Conservation (phyloP, 176 grass and related monocot genomes). For the Triticum dicoccoides region DNA sequence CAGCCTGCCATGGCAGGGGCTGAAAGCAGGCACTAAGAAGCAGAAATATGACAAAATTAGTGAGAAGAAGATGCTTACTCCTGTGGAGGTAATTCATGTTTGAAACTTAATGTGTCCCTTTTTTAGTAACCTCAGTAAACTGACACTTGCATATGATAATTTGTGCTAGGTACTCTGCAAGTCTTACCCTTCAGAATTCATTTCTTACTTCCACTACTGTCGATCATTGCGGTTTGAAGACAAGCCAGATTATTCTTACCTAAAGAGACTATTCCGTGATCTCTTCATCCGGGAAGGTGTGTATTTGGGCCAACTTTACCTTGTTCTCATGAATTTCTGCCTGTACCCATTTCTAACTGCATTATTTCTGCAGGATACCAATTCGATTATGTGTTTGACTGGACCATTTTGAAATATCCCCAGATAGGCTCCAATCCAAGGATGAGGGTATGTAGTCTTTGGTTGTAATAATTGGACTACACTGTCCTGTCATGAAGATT, state of each 20-base stretch:
- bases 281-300: slow-evolving; percentile 76
- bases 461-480: background rate
- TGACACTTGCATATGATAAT: background rate
- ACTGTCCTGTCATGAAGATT: background rate
- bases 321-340: background rate
- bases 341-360: slow-evolving; percentile 6
- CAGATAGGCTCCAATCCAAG: slow-evolving; percentile 54
- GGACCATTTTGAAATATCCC: slow-evolving; percentile 85
- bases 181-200: slow-evolving; percentile 69
- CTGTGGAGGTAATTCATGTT: slow-evolving; percentile 57
- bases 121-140: background rate
- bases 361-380: slow-evolving; percentile 51
- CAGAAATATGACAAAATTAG: slow-evolving; percentile 90
- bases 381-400: slow-evolving; percentile 79
- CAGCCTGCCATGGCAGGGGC: slow-evolving; percentile 81
- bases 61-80: slow-evolving; percentile 86
- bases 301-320: background rate
- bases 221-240: slow-evolving; percentile 81
- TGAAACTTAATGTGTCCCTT: background rate
- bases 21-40: slow-evolving; percentile 85
- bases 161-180: slow-evolving; percentile 71
- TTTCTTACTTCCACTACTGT: slow-evolving; percentile 82
- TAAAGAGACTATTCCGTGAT: slow-evolving; percentile 67
- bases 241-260: slow-evolving; percentile 81
- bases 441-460: slow-evolving; percentile 40